A percentile compares a stretch with the other conserved stretches of the same genome.
Conservation (phyloP, 495 filamentous ascomycete species). For the Cenococcum geophilum region DNA sequence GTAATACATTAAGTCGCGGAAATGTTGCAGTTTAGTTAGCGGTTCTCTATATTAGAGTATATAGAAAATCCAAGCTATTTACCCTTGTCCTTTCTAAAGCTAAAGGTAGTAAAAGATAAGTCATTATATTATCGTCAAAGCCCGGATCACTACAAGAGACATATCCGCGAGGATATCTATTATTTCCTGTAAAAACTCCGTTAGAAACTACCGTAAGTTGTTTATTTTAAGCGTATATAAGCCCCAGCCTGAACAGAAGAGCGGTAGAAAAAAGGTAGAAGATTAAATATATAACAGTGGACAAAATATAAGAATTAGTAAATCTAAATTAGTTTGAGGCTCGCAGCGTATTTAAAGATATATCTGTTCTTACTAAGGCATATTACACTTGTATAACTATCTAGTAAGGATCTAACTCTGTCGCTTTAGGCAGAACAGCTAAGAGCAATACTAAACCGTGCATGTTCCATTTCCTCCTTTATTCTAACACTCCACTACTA, state of each 20-base stretch:
- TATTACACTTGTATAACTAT: no score
- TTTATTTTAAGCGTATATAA: not conserved
- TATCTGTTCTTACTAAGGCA: no score
- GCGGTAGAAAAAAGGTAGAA: not conserved
- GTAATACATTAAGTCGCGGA: not conserved
- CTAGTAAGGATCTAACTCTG: no score
- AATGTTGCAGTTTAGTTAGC: not conserved
- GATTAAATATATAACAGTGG: not conserved
- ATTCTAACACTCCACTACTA: no score
- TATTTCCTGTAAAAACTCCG: not conserved
- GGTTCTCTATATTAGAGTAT: no score
- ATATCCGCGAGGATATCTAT: not conserved
- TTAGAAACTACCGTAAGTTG: not conserved
- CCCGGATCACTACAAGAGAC: not conserved
- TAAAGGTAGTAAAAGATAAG: not conserved
- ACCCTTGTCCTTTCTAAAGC: not conserved
- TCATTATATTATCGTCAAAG: not conserved
- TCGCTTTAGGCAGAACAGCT: no score
- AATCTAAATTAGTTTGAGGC: no score
- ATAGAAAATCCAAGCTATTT: not conserved
- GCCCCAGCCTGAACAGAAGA: not conserved
- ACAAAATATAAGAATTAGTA: no score
- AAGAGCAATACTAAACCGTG: no score
- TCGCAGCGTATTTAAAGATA: no score
- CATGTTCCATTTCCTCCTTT: no score